Evolutionary conservation across 2,329 filamentous ascomycete species (phyloP).

Genomic region (Sarocladium oryzae): DNA sequence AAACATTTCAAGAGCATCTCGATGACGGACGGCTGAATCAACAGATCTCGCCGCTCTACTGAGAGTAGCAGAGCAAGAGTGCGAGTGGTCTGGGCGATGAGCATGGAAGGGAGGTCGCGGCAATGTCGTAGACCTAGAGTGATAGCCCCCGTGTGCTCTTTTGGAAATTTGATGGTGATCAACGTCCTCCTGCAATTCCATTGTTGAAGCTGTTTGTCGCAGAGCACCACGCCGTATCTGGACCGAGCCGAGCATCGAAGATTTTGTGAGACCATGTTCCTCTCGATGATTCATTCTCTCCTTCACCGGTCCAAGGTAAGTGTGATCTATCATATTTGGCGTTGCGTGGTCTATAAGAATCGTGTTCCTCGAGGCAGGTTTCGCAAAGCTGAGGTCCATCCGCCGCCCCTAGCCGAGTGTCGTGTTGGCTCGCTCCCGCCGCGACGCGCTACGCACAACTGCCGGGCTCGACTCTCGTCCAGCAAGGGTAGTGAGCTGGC

Average conservation of each 20-base stretch:
- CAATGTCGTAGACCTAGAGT: background rate
- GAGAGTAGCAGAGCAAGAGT: background rate
- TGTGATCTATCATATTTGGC: slow-evolving; percentile 15
- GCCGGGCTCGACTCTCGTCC: slow-evolving; percentile 14
- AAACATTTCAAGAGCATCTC: slow-evolving; percentile 41
- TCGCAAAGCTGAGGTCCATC: slow-evolving; percentile 18
- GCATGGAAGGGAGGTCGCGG: background rate
- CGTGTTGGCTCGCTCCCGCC: slow-evolving; percentile 18
- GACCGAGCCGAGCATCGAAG: background rate
- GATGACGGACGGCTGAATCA: slow-evolving; percentile 28
- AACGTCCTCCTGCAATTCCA: background rate
- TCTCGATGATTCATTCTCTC: slow-evolving; percentile 12
- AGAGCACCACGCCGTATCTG: background rate
- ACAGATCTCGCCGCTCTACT: slow-evolving; percentile 19
- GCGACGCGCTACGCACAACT: slow-evolving; percentile 11
- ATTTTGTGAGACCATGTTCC: background rate
- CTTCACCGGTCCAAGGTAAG: slow-evolving; percentile 15
- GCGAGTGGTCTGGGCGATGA: background rate
- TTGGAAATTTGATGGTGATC: no score
- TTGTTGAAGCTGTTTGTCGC: background rate
- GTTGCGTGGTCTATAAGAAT: slow-evolving; percentile 14
- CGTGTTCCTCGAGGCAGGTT: slow-evolving; percentile 20
- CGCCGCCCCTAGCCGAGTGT: slow-evolving; percentile 23
- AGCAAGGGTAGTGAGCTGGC: slow-evolving; percentile 19
- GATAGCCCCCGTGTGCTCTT: background rate